These are phyloP conservation scores for Polysphondylium violaceum DNA, from an alignment of 78 protist genomes.

Conservation along the genomic window DNA sequence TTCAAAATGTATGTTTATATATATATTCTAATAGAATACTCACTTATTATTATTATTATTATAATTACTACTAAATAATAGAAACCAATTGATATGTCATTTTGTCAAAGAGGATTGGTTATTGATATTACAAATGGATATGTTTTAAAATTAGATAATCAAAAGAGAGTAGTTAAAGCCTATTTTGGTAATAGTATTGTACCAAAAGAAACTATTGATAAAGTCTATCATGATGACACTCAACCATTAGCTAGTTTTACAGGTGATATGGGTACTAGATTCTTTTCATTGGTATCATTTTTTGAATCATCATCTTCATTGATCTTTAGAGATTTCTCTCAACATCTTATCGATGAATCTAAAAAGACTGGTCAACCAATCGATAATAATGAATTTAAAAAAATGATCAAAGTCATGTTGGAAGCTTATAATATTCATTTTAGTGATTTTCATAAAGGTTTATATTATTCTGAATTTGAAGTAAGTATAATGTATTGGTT, in stretches of 20 bases:
- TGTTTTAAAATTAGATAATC: slow-evolving; percentile 37
- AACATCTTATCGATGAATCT: neutral
- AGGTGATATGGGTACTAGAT: slow-evolving; percentile 11
- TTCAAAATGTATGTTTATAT: slow-evolving; percentile 4
- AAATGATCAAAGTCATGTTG: neutral
- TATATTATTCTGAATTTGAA: slow-evolving; percentile 4
- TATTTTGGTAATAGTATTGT: slow-evolving; percentile 1
- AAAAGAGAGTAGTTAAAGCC: slow-evolving; percentile 42
- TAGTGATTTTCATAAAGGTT: neutral
- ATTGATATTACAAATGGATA: slow-evolving; percentile 46
- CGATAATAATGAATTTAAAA: neutral
- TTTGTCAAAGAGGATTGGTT: slow-evolving; percentile 31
- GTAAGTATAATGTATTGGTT: neutral
- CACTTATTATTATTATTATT: neutral
- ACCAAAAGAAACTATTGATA: neutral
- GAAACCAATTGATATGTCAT: slow-evolving; percentile 8
- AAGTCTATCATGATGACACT: slow-evolving; percentile 1
- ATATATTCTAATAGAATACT: neutral
- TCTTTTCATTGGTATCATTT: slow-evolving; percentile 43
- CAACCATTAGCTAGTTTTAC: slow-evolving; percentile 19
- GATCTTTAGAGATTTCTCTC: neutral
- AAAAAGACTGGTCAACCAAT: neutral
- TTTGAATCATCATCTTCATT: slow-evolving; percentile 40
- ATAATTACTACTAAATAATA: neutral
- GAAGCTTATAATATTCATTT: slow-evolving; percentile 2